Evolutionary conservation across 2,329 filamentous ascomycete genomes (phyloP), one percentile per base, ranked within the genome.

Genomic region (Neonectria magnoliae): DNA sequence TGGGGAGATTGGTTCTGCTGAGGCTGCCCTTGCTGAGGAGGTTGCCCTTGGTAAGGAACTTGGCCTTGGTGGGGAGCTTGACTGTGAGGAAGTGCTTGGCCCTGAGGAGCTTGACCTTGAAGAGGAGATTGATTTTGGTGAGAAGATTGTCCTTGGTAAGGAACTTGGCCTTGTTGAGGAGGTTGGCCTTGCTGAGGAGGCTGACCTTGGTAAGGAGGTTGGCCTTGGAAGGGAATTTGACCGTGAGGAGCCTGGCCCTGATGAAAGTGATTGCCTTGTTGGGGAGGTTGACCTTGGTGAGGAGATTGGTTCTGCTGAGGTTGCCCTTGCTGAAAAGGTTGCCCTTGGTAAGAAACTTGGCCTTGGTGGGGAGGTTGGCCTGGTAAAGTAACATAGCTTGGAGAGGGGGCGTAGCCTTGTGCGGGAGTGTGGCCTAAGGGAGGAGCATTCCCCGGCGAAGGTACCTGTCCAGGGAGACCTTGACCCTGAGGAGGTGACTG

Each of bases 401-500:
- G 14, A 29, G n/a, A 44, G 45, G 56, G 25, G 25, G 42, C 14
- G 33, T 10, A n/a, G 42, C 25, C 45, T 11, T 27, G 25, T 14
- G 52, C 18, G 5, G 10, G 25, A 10, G n/a, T 22, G 11, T 56
- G 59, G 14, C 52, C 51, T 5, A 51, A 25, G 3, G 36, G 47
- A 52, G 27, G 52, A 14, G 18, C n/a, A 31, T 20, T 14, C 11
- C 29, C 33, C n/a, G 57, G 13, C 13, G 55, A 25, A 5, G 51
- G 13, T 5, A 18, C 9, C 18, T 53, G 54, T 1, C 48, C 55
- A 6, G 8, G 41, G 8, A 55, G 55, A 11, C 22, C 20, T 25
- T 62, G 54, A 2, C 60, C 45, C 8, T 36, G 59, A 50, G 62
- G 53, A 50, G 68, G 63, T 11, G 52, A 25, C 20, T 71, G 65